Evolutionary conservation across 306 rosid genomes (phyloP).

Genomic region (Citrullus colocynthis): DNA sequence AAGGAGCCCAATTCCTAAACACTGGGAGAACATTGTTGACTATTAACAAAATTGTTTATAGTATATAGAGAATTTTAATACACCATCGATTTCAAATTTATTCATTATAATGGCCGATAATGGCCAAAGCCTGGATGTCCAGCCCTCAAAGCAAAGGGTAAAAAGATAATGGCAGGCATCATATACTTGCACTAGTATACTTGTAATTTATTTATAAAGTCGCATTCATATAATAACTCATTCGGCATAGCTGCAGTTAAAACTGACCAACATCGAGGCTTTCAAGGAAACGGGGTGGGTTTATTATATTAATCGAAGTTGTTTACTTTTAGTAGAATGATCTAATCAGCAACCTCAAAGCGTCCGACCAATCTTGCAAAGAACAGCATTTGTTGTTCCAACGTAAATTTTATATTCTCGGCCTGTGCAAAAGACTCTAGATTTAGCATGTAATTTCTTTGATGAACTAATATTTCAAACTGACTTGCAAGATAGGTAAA

Average conservation of each 20-base stretch:
- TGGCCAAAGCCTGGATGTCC: too few relatives aligned
- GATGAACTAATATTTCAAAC: background rate
- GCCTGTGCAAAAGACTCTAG: conserved; percentile 39
- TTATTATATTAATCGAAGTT: conserved; percentile 28
- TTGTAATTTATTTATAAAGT: too few relatives aligned
- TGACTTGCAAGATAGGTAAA: background rate
- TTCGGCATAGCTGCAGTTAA: background rate
- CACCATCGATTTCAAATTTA: too few relatives aligned
- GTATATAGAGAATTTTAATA: too few relatives aligned
- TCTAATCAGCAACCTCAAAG: conserved; percentile 71
- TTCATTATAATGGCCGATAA: too few relatives aligned
- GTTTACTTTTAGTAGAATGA: conserved; percentile 55
- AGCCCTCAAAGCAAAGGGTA: too few relatives aligned
- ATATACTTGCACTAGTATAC: too few relatives aligned
- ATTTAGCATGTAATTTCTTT: background rate
- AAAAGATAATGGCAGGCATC: too few relatives aligned
- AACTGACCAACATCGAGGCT: background rate
- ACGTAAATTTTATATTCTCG: conserved; percentile 74
- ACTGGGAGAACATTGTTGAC: too few relatives aligned
- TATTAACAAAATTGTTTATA: too few relatives aligned
- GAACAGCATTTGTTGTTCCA: conserved; percentile 95
- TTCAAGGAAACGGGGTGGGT: background rate
- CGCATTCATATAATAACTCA: too few relatives aligned
- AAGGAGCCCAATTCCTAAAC: too few relatives aligned
- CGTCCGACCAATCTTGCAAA: conserved; percentile 70